Conservation (phyloP, 176 grass and related monocot species). For the Oryza australiensis region DNA sequence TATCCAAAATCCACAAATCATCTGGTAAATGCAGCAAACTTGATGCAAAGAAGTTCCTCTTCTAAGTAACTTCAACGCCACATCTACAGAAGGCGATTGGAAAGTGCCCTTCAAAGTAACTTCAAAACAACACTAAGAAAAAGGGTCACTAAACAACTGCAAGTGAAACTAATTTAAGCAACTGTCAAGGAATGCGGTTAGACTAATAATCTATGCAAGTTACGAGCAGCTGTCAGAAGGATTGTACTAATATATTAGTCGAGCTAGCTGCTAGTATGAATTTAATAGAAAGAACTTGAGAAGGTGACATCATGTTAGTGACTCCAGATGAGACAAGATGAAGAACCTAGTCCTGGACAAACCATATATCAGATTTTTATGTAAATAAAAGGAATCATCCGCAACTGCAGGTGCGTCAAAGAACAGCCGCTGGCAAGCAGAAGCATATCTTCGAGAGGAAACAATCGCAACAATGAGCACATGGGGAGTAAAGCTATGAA, state of each 20-base stretch:
- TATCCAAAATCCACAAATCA: neutral
- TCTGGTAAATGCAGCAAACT: neutral
- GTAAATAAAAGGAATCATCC: conserved; percentile 17
- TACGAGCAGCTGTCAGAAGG: neutral
- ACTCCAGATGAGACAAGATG: conserved; percentile 19
- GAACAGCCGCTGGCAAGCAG: neutral
- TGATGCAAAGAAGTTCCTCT: conserved; percentile 16
- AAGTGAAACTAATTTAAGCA: conserved; percentile 19
- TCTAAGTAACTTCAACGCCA: conserved; percentile 15
- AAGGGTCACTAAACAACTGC: conserved; percentile 15
- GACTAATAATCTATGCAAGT: conserved; percentile 11
- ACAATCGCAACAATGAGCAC: neutral
- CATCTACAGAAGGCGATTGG: conserved; percentile 10
- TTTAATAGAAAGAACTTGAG: neutral
- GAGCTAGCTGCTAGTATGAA: conserved; percentile 30
- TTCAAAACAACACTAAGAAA: conserved; percentile 39
- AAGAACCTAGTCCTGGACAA: conserved; percentile 29
- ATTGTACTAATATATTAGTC: neutral
- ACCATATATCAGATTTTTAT: neutral
- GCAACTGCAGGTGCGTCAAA: neutral
- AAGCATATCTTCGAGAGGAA: conserved; percentile 2
- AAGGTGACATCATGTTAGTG: conserved; percentile 25
- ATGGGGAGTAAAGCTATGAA: neutral
- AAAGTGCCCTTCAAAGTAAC: conserved; percentile 35
- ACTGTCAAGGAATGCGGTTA: neutral